Evolutionary conservation across 2,329 filamentous ascomycete genomes (phyloP).

Genomic region (Fusarium lateritium): DNA sequence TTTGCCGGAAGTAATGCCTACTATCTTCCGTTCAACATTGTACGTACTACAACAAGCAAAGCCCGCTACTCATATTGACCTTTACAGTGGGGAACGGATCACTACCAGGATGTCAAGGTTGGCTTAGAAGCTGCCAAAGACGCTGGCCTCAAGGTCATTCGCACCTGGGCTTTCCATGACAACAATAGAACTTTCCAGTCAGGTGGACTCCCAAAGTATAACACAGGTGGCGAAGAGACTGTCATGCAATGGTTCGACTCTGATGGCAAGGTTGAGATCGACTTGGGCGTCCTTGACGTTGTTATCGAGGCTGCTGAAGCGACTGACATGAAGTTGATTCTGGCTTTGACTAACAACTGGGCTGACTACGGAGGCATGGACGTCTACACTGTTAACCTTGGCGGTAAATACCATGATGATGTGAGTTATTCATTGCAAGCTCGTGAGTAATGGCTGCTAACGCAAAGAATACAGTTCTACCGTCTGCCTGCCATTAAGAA

Average conservation of each 20-base stretch:
- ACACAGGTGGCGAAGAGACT: slow-evolving; percentile 60
- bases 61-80: neutral
- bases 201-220: slow-evolving; percentile 61
- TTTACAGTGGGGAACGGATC: slow-evolving; percentile 33
- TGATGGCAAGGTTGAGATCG: slow-evolving; percentile 33
- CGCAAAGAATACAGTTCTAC: slow-evolving; percentile 58
- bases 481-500: slow-evolving; percentile 64
- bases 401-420: slow-evolving; percentile 62
- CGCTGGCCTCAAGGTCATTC: slow-evolving; percentile 29
- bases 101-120: slow-evolving; percentile 50
- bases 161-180: slow-evolving; percentile 36
- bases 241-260: slow-evolving; percentile 54
- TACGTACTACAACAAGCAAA: slow-evolving; percentile 48
- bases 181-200: slow-evolving; percentile 23
- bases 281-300: slow-evolving; percentile 29
- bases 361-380: slow-evolving; percentile 73
- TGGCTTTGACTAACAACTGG: slow-evolving; percentile 72
- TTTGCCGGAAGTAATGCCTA: slow-evolving; percentile 72
- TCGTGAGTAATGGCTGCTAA: fast-evolving
- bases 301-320: slow-evolving; percentile 59
- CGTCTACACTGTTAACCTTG: slow-evolving; percentile 69
- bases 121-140: slow-evolving; percentile 27
- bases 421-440: neutral
- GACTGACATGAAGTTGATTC: slow-evolving; percentile 66
- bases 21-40: slow-evolving; percentile 69